Evolutionary conservation across 331 rosid species (phyloP), one percentile per base, ranked within the genome.

Genomic region (Malus hybrid): DNA sequence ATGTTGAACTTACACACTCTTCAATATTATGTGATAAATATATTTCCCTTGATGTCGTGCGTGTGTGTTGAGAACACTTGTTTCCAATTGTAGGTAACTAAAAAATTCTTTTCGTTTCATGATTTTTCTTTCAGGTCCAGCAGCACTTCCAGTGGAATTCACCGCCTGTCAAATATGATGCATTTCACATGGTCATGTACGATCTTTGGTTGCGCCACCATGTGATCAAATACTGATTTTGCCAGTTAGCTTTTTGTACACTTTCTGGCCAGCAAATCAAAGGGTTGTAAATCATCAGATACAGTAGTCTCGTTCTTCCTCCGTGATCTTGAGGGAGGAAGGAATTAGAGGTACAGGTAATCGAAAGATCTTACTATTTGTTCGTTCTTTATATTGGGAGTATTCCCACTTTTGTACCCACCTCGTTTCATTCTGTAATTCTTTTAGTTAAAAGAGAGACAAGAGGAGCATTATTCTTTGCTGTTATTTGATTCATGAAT

Each of bases 151-250:
- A 92, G 42, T 94, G 99, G 99, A 92, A 94, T 80, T 75, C 99
- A 9, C 97, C 97, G 2, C 93, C 99, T 16, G 48, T 85, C 69
- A 87, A 83, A 80, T 83, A 62, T 39, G 97, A 95, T 83, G 97
- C 93, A 72, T 92, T 94, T 78, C 96, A 95, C 79, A 86, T 92
- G 99, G 96, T 92, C 59, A 94, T 92, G 96, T 91, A 92, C 76
- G 97, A 95, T 62, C 97, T 95, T 71, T 95, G 99, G 97, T 78
- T 92, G 80, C 97, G 92, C 78, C 97, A 79, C 76, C 93, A 87
- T 86, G 86, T 88, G 22, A 82, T 94, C 80, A 86, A 89, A 80
- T 94, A 90, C 75, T 94, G 86, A 69, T 68, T 60, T 56, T 75
- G 68, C 75, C 69, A 42, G 34, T 78, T 52, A 24, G 61, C 50